Base-by-base conservation (phyloP, 2,329 filamentous ascomycete genomes). In the Hypoxylon sp. region DNA sequence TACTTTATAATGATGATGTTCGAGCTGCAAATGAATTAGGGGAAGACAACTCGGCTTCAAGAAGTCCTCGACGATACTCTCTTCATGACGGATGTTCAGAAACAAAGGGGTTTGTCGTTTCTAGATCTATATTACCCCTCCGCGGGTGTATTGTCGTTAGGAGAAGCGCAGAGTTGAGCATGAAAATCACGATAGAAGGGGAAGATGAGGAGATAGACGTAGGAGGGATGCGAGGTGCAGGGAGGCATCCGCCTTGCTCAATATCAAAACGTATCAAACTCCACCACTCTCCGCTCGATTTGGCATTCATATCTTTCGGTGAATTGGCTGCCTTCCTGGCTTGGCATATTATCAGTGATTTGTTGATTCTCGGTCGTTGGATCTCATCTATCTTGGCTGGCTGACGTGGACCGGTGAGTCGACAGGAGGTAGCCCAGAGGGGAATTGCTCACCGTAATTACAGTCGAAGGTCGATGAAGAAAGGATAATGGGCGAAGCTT, bases 1-100 rank as follows among this genome's bases (percentile, higher is more conserved):
- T 68, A 72, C 52, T 62, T 66, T 70, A 72, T 70, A 72, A 72
- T 70, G 63, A 68, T 41, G 53, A 41, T 62, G 30, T 55, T 55
- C 29, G 29, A 51, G 52, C 56, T 56, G 56, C 48, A 58, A 48
- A 58, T 61, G 59, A 65, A 47, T 61, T 63, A 61, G 32, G 41
- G 30, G 12, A 64, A 54, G 50, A 30, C 6, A 43, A 34, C 41
- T 34, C 21, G 25, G 39, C 46, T 45, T 54, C 11, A 45, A 62
- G 50, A 55, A 41, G 43, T 37, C 46, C 50, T 61, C 48, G 23
- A 46, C 54, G 39, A 50, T 41, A 51, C 27, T 16, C 37, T 37
- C 32, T 62, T 57, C 30, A 37, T n/a, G 34, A 34, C 25, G 41
- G 55, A 58, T 61, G 59, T 58, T 63, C 21, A 48, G 43, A 56